These are phyloP conservation scores for Geranium rotundifolium DNA, from an alignment of 345 rosid genomes.

Conservation along the genomic window DNA sequence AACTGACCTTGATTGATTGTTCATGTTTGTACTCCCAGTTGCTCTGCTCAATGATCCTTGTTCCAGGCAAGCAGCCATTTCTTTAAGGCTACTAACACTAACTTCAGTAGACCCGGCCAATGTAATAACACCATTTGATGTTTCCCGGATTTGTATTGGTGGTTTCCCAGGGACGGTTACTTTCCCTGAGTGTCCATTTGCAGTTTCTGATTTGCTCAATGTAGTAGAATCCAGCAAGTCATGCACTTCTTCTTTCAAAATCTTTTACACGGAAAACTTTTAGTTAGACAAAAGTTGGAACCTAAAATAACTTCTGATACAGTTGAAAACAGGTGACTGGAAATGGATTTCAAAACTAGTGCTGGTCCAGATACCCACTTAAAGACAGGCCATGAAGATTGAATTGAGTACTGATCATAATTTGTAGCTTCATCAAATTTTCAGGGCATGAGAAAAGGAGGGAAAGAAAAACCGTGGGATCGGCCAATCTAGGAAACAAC, in stretches of 20 bases:
- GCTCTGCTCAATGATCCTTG: constrained; percentile 95
- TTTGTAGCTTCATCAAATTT: not conserved
- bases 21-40: constrained; percentile 98
- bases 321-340: not conserved
- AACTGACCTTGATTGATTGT: constrained; percentile 83
- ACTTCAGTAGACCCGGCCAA: constrained; percentile 98
- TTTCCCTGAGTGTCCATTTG: constrained; percentile 47
- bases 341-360: not conserved
- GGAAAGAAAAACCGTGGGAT: not conserved
- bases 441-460: not conserved
- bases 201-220: constrained; percentile 48
- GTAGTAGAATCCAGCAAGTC: constrained; percentile 74
- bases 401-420: not conserved
- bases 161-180: constrained; percentile 68
- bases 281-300: constrained; percentile 11
- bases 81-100: constrained; percentile 61
- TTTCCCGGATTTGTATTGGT: constrained; percentile 91
- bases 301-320: not conserved
- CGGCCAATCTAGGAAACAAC: not conserved
- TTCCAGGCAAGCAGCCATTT: constrained; percentile 89
- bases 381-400: not conserved
- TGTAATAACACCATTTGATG: constrained; percentile 90
- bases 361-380: not conserved
- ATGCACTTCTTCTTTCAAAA: constrained; percentile 93
- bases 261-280: constrained; percentile 33